Evolutionary conservation across 164 flowering plant species (phyloP).

Genomic region (Paratinospora sagittata): DNA sequence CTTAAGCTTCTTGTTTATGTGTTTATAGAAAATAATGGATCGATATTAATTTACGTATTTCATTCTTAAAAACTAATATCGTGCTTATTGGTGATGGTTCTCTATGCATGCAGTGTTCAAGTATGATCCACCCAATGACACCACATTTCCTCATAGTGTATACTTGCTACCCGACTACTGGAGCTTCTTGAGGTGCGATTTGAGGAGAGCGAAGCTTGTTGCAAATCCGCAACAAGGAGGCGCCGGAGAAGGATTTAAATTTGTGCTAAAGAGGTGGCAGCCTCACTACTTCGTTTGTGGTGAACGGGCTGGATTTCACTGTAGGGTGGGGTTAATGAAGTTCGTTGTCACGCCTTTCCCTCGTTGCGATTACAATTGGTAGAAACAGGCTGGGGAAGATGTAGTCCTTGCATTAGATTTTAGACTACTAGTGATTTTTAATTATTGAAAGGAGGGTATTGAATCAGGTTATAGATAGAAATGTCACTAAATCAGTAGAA

Average conservation of each 20-base stretch:
- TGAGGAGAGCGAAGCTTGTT: slow-evolving; percentile 32
- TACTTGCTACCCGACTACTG: slow-evolving; percentile 38
- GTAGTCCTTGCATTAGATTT: too few relatives aligned
- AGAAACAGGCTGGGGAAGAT: too few relatives aligned
- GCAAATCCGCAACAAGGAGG: slow-evolving; percentile 32
- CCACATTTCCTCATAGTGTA: slow-evolving; percentile 39
- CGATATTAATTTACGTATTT: too few relatives aligned
- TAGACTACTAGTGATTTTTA: too few relatives aligned
- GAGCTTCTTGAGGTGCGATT: slow-evolving; percentile 47
- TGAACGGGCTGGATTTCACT: slow-evolving; percentile 32
- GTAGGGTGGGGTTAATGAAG: slow-evolving; percentile 41
- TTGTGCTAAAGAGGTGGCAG: slow-evolving; percentile 27
- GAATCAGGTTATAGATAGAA: too few relatives aligned
- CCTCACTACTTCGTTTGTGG: slow-evolving; percentile 45
- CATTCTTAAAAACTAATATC: too few relatives aligned
- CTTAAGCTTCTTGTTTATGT: too few relatives aligned
- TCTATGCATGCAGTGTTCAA: slow-evolving; percentile 3
- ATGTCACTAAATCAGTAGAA: too few relatives aligned
- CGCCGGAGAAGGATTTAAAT: slow-evolving; percentile 41
- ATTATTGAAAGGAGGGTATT: too few relatives aligned
- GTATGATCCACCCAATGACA: slow-evolving; percentile 36
- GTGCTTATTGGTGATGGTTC: background rate
- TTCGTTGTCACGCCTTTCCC: slow-evolving; percentile 31
- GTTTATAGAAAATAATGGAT: too few relatives aligned
- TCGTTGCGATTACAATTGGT: background rate